These are phyloP conservation scores for Pichia ethanolica DNA, from an alignment of 805 yeast genomes.

Conservation along the genomic window DNA sequence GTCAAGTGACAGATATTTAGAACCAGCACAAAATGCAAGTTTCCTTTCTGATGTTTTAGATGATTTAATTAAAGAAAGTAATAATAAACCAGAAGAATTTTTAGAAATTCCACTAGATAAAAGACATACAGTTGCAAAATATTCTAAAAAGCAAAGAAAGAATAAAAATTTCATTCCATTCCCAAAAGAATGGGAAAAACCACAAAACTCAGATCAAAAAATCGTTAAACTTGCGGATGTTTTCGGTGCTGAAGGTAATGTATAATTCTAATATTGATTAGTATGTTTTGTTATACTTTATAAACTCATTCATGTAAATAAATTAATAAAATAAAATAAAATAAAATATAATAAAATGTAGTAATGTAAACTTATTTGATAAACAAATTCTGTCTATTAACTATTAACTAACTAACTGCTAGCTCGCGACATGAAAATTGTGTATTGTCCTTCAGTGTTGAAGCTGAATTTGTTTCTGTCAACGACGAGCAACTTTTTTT, in stretches of 20 bases:
- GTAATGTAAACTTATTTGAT: too few species aligned
- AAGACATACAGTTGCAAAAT: slow-evolving; percentile 52
- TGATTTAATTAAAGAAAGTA: slow-evolving; percentile 56
- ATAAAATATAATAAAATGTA: too few species aligned
- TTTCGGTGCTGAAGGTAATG: neutral
- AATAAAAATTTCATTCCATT: slow-evolving; percentile 38
- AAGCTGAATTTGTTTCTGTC: too few species aligned
- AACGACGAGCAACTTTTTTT: too few species aligned
- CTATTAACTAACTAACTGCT: too few species aligned
- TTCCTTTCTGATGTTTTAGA: slow-evolving; percentile 58
- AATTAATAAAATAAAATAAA: too few species aligned
- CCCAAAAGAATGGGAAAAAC: slow-evolving; percentile 77
- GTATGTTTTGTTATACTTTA: neutral
- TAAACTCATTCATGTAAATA: neutral
- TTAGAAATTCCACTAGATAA: slow-evolving; percentile 76
- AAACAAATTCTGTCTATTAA: too few species aligned
- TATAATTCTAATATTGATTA: neutral
- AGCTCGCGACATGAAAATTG: too few species aligned
- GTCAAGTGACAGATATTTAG: slow-evolving; percentile 56
- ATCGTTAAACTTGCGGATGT: neutral
- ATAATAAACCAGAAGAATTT: slow-evolving; percentile 52
- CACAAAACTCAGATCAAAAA: slow-evolving; percentile 24
- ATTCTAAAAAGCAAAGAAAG: slow-evolving; percentile 32
- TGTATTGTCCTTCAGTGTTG: too few species aligned
- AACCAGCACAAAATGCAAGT: slow-evolving; percentile 82